A percentile compares a stretch with the other conserved stretches of the same genome.
phyloP scores from a whole-genome alignment of 2,329 filamentous ascomycete species.

The Verticillium isaacii region DNA sequence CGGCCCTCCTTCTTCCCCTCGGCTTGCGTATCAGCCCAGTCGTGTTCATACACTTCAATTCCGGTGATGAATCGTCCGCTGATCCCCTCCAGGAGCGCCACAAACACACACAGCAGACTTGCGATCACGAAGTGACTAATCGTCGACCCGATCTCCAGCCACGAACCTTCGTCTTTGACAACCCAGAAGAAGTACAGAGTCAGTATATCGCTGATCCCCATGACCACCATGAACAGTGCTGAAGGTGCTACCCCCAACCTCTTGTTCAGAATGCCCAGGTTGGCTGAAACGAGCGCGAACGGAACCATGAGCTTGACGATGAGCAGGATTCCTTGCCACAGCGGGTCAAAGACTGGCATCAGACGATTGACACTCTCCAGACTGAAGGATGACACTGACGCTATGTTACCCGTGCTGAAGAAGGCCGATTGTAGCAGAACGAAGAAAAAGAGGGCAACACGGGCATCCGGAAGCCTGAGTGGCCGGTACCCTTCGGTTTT shows the following conservation, averaged over 20 bases:
- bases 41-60: slow-evolving; percentile 58
- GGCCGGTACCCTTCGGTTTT: slow-evolving; percentile 47
- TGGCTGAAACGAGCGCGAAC: slow-evolving; percentile 87
- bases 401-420: slow-evolving; percentile 95
- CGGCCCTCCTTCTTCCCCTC: neutral
- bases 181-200: slow-evolving; percentile 98
- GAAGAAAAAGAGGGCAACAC: slow-evolving; percentile 91
- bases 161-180: slow-evolving; percentile 92
- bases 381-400: slow-evolving; percentile 88
- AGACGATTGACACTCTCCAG: slow-evolving; percentile 85
- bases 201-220: slow-evolving; percentile 84
- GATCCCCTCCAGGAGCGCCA: slow-evolving; percentile 78
- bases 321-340: slow-evolving; percentile 82
- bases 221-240: slow-evolving; percentile 89
- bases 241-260: slow-evolving; percentile 79
- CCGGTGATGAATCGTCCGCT: slow-evolving; percentile 80
- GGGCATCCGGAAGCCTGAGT: slow-evolving; percentile 75
- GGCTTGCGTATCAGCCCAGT: neutral
- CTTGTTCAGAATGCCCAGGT: slow-evolving; percentile 88
- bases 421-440: slow-evolving; percentile 92
- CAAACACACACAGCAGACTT: slow-evolving; percentile 83
- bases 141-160: slow-evolving; percentile 95
- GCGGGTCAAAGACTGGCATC: slow-evolving; percentile 88
- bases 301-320: slow-evolving; percentile 89
- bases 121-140: slow-evolving; percentile 96